Conservation (phyloP, 306 rosid genomes). For the Ceratonia siliqua region DNA sequence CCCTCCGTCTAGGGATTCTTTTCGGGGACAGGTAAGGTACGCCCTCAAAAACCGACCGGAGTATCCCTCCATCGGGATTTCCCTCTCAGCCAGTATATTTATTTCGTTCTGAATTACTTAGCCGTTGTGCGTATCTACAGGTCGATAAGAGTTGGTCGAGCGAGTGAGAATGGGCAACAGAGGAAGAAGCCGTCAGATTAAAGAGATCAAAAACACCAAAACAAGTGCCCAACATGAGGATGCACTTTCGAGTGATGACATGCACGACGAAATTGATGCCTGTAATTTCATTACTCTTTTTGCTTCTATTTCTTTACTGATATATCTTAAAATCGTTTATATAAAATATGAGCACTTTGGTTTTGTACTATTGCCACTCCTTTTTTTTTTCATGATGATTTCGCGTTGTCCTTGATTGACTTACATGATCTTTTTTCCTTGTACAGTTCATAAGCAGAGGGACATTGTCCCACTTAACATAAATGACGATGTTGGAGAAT, state of each 20-base stretch:
- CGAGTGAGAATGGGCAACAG: conserved; percentile 59
- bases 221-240: conserved; percentile 27
- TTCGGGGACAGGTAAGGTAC: too few relatives aligned
- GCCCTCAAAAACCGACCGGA: too few relatives aligned
- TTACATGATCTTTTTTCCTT: neutral
- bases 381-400: neutral
- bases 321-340: neutral
- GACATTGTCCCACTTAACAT: conserved; percentile 68
- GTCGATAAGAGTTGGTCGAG: neutral
- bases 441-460: conserved; percentile 83
- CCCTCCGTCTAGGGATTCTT: too few relatives aligned
- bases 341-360: neutral
- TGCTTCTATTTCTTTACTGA: neutral
- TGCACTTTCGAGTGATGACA: conserved; percentile 43
- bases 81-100: too few relatives aligned
- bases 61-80: too few relatives aligned
- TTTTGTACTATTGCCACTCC: neutral
- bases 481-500: conserved; percentile 51
- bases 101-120: too few relatives aligned
- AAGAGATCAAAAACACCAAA: conserved; percentile 37
- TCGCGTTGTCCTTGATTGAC: conserved; percentile 1
- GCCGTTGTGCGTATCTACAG: neutral
- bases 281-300: conserved; percentile 45
- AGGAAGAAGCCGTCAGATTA: conserved; percentile 48
- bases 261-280: conserved; percentile 89